Evolutionary conservation across 2,329 filamentous ascomycete genomes (phyloP), one percentile per base, ranked within the genome.

Genomic region (Sporothrix dimorphospora): DNA sequence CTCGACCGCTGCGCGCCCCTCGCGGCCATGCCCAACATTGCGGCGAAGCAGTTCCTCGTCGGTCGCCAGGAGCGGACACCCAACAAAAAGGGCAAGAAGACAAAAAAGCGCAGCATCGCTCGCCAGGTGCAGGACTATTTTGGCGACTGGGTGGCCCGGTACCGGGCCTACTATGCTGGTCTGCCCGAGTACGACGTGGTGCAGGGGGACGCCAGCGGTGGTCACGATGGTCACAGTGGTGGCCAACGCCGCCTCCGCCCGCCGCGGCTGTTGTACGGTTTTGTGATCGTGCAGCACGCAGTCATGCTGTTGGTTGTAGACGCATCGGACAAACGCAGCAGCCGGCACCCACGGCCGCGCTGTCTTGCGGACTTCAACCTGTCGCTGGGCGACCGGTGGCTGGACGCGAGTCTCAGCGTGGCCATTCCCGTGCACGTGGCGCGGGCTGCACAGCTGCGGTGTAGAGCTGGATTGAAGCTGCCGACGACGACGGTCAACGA

Each of bases 201-300:
- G 11, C 53, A 24, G 1, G 57, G n/a, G 2, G 19, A 4, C n/a
- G 27, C 70, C 27, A 45, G 11, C 27, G 7, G 21, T 3, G 21
- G 6, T 6, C 8, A 4, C 38, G 5, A 3, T 14, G 24, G 11
- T 2, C n/a, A n/a, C n/a, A 27, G 4, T 6, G 55, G 27, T 40
- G 7, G n/a, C 4, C 16, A 5, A 45, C 72, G 70, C 1, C 73
- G 71, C 2, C 59, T 75, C 6, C 72, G 72, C 16, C 71, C 74
- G 24, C 78, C 79, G 0, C 78, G 80, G 6, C 76, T 80, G 11
- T 75, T 82, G n/a, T 81, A 78, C 71, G 78, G 76, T 7, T 80
- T 88, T 82, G 76, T 87, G 80, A 76, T 89, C 81, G 53, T 81
- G 80, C 73, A 88, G 79, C 80, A 89, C 84, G 77, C 88, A 80